Evolutionary conservation across 2,329 filamentous ascomycete genomes (phyloP).

Genomic region (Zarea fungicola): DNA sequence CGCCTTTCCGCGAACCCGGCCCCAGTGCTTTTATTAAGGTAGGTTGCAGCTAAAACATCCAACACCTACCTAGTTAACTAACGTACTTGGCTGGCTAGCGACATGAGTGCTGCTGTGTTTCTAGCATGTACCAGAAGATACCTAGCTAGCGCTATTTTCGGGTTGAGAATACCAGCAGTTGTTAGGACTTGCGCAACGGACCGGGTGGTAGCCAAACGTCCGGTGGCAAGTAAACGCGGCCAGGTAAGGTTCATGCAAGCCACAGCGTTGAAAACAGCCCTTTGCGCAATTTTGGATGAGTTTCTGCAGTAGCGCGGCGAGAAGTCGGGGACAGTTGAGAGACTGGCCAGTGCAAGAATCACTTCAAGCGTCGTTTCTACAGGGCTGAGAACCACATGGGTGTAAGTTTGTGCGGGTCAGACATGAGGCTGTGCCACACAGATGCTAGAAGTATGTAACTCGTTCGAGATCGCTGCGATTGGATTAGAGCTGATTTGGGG

Average conservation of each 20-base stretch:
- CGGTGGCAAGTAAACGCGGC: too few relatives aligned
- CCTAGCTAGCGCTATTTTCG: too few relatives aligned
- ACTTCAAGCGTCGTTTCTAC: slow-evolving; percentile 4
- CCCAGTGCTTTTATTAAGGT: neutral
- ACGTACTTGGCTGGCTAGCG: too few relatives aligned
- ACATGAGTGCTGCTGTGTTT: too few relatives aligned
- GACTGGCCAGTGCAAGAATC: neutral
- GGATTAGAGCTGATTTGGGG: neutral
- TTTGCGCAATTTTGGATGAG: slow-evolving; percentile 3
- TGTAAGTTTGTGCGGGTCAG: slow-evolving; percentile 1
- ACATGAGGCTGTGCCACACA: neutral
- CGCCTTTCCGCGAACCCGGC: neutral
- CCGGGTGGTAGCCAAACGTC: too few relatives aligned
- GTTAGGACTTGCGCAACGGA: too few relatives aligned
- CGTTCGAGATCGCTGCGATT: neutral
- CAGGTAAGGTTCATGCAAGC: too few relatives aligned
- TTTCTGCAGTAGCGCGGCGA: neutral
- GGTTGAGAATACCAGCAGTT: too few relatives aligned
- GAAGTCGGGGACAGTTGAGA: slow-evolving; percentile 4
- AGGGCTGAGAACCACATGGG: slow-evolving; percentile 12
- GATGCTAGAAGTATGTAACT: slow-evolving; percentile 1
- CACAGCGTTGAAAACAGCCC: too few relatives aligned
- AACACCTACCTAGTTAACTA: neutral
- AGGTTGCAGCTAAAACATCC: neutral
- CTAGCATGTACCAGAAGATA: too few relatives aligned